Evolutionary conservation across 1,284 basidiomycete species (phyloP).

Genomic region (Erythrobasidium hasegawianum): DNA sequence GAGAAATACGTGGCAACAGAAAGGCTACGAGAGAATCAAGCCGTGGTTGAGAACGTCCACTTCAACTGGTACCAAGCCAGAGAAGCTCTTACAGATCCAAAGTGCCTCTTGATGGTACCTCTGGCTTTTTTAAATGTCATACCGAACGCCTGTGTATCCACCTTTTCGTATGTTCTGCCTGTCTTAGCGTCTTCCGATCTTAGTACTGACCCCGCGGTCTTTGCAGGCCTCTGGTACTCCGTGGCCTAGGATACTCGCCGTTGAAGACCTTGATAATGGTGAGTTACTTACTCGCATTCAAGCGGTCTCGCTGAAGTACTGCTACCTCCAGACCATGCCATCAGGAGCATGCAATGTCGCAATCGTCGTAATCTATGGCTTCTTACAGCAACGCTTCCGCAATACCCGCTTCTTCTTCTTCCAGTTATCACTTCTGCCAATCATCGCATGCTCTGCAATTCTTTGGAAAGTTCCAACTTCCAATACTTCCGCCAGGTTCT

Average conservation of each 20-base stretch:
- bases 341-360: constrained; percentile 6
- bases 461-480: constrained; percentile 17
- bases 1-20: constrained; percentile 21
- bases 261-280: constrained; percentile 17
- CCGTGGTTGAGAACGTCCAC: constrained; percentile 14
- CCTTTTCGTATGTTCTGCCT: constrained; percentile 1
- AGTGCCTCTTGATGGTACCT: constrained; percentile 8
- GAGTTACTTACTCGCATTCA: not conserved
- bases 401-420: constrained; percentile 21
- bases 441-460: constrained; percentile 19
- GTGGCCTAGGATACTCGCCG: constrained; percentile 7
- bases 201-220: too few species aligned
- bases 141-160: constrained; percentile 19
- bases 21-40: constrained; percentile 14
- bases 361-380: constrained; percentile 9
- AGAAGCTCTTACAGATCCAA: constrained; percentile 14
- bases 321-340: constrained; percentile 12
- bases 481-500: constrained; percentile 9
- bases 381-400: constrained; percentile 22
- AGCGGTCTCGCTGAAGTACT: too few species aligned
- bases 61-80: constrained; percentile 11
- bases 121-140: constrained; percentile 21
- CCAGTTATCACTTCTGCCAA: constrained; percentile 8
- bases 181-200: too few species aligned
- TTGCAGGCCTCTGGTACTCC: constrained; percentile 4